phyloP scores from a whole-genome alignment of 169 alveolate genomes.

The Babesia bigemina region DNA sequence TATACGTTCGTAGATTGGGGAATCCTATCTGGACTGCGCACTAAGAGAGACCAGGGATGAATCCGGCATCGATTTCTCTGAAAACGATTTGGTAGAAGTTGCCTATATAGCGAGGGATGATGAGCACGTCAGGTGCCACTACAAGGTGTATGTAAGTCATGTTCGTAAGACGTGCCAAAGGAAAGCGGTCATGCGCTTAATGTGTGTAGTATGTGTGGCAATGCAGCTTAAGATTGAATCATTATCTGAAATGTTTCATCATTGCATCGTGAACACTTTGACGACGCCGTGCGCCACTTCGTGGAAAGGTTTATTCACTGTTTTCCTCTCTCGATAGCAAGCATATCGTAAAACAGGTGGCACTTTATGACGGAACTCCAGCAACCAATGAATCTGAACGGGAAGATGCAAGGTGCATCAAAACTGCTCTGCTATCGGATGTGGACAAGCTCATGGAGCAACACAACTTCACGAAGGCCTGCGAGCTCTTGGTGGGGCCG shows the following conservation, averaged over 20 bases:
- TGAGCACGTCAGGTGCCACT: constrained; percentile 48
- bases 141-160: constrained; percentile 43
- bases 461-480: constrained; percentile 29
- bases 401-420: constrained; percentile 21
- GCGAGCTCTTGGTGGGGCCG: constrained; percentile 23
- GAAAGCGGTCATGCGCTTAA: neutral
- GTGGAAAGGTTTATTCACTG: no score
- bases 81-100: constrained; percentile 44
- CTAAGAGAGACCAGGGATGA: constrained; percentile 70
- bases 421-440: constrained; percentile 11
- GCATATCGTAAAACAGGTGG: constrained; percentile 15
- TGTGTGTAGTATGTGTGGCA: neutral
- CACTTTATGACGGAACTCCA: constrained; percentile 1
- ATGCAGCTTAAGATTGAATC: neutral
- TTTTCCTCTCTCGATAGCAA: neutral
- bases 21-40: constrained; percentile 63
- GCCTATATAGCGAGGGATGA: constrained; percentile 66
- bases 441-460: constrained; percentile 22
- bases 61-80: constrained; percentile 47
- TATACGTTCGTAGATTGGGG: constrained; percentile 24
- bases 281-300: no score
- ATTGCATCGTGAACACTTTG: neutral
- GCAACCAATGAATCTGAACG: neutral
- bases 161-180: neutral
- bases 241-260: neutral